Base-by-base conservation (phyloP, 495 filamentous ascomycete genomes). In the Chaetomium tenue region DNA sequence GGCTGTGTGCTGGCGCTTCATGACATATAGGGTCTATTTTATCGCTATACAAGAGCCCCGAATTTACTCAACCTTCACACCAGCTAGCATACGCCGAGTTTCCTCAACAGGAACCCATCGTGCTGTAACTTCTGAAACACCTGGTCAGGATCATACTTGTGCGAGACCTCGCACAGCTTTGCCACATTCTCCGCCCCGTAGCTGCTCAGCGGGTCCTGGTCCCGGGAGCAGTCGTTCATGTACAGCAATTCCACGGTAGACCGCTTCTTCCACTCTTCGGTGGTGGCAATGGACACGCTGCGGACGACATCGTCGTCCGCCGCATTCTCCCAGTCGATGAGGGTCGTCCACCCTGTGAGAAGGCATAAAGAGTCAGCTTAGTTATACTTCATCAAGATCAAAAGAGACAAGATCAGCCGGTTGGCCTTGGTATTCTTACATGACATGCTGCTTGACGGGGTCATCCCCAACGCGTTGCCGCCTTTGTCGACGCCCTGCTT, bases 221-320 rank as follows among this genome's bases (percentile, higher is more conserved):
- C 60, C 3, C 22, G 22, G 15, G 63, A 68, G 18, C 67, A 67
- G 51, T 70, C 69, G 37, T 73, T 73, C 67, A 70, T 65, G 59
- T 66, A 73, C 0, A 70, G 30, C 47, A 60, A 70, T 0, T 20
- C 28, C 0, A 70, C 18, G 11, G 30, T 9, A 0, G 28, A 30
- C 47, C 26, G 46, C 13, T 30, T n/a, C 46, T 6, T 30, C 60
- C 20, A 55, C 8, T 13, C 28, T 65, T 4, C 13, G 4, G 40
- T 70, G 25, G 16, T 68, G 23, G 18, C 22, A 57, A 46, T 37
- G 22, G 8, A 62, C 18, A 44, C 47, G 25, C 25, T 26, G 23
- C 20, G 22, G 1, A 63, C 63, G 7, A 40, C 12, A 16, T 3
- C 55, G 37, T 72, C 70, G 13, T 68, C 66, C 0, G 39, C 60